Base-by-base conservation (phyloP, 1,284 basidiomycete genomes). In the Cutaneotrichosporon dermatis region DNA sequence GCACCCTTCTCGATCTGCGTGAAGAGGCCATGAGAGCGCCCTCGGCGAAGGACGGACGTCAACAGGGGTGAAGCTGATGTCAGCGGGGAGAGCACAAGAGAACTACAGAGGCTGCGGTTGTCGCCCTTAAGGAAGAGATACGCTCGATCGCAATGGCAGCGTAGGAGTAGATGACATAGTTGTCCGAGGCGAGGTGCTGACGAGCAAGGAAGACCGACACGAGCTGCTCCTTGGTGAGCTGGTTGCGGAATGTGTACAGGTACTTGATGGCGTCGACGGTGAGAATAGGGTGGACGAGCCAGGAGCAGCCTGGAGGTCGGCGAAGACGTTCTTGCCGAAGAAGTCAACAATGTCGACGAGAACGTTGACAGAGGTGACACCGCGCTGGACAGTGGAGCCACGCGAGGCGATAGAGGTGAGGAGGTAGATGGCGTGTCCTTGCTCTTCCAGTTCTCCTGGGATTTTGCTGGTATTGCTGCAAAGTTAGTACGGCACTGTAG, bases 251-350 rank as follows among this genome's bases (percentile, higher is more conserved):
- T 0, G 92, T 96, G 72, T 92, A 84, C 54, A 96, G 78, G 80
- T 91, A 96, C 57, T 91, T 88, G 76, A 99, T 98, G 4, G 94
- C 93, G 75, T 98, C 93, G 40, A 96, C 93, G 71, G 94, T 91
- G 44, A 99, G 81, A 68, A 99, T 92, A 4, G 93, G 89, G 72
- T 96, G 88, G 0, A 90, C 87, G 12, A 79, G 2, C 85, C 84
- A 4, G 83, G 80, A 1, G 80, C 79, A 1, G 88, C 87, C 74
- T 94, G 88, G 46, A 98, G 79, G 76, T 99, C 96, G 66, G 87
- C 81, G 71, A 88, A 90, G 12, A 99, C 88, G 74, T 97, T 86
- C 51, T 93, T 86, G 11, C 89, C 90, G 80, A 99, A 99, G 82
- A 97, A 98, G 66, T 91, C 84, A 66, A 99, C 90, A 33, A 99